A percentile compares a stretch with the other conserved stretches of the same genome.
These are phyloP conservation scores for Trichosporon asahii DNA, from an alignment of 1,284 basidiomycete species.

Conservation along the genomic window DNA sequence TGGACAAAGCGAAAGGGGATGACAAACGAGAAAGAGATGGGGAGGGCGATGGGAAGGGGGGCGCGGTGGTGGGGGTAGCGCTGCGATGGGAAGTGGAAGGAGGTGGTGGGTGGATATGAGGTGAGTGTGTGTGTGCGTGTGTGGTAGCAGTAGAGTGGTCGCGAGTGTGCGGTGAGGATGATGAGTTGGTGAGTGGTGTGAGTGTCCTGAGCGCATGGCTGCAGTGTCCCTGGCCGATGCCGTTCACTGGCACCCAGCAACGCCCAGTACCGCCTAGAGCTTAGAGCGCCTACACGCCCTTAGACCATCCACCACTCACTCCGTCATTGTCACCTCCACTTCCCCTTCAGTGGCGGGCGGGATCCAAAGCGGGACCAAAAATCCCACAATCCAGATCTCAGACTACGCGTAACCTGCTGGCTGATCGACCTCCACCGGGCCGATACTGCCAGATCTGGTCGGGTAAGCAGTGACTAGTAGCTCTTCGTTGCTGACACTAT, in stretches of 20 bases:
- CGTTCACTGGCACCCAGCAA: not conserved
- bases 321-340: not conserved
- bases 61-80: not conserved
- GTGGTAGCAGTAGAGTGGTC: not conserved
- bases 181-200: not conserved
- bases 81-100: not conserved
- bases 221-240: not conserved
- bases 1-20: not conserved
- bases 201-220: constrained; percentile 3
- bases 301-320: too few species aligned
- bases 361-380: not conserved
- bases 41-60: too few species aligned
- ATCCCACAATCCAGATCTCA: not conserved
- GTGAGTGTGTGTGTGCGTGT: not conserved
- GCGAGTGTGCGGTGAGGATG: not conserved
- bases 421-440: not conserved
- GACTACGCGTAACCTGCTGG: not conserved
- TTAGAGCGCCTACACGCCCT: not conserved
- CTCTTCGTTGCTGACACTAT: too few species aligned
- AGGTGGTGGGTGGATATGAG: not conserved
- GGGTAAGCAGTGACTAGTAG: too few species aligned
- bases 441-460: too few species aligned
- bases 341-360: constrained; percentile 1
- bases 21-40: not conserved
- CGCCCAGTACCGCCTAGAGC: too few species aligned